These are phyloP conservation scores for Wickerhamiella alocasiicola DNA, from an alignment of 805 yeast genomes.

Conservation along the genomic window DNA sequence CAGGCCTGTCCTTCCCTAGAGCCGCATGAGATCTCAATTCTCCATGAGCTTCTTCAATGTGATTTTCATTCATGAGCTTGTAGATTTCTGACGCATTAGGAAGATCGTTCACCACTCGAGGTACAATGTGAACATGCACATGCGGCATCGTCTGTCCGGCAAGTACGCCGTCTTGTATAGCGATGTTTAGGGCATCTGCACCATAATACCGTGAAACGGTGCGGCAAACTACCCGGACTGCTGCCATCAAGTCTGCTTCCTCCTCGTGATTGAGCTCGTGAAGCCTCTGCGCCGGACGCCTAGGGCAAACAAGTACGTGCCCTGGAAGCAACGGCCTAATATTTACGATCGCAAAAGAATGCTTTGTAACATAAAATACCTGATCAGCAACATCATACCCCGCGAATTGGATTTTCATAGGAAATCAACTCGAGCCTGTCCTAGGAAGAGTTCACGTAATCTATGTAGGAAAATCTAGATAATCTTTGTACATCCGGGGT, in stretches of 20 bases:
- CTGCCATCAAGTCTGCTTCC: constrained; percentile 55
- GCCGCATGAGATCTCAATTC: constrained; percentile 24
- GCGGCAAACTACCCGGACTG: constrained; percentile 57
- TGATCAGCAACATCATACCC: constrained; percentile 26
- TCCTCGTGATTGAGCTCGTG: constrained; percentile 64
- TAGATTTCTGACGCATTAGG: constrained; percentile 68
- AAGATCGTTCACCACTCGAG: constrained; percentile 47
- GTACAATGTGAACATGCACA: constrained; percentile 86
- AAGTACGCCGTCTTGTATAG: constrained; percentile 92
- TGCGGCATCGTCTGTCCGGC: constrained; percentile 97
- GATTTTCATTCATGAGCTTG: constrained; percentile 43
- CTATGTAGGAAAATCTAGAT: no score
- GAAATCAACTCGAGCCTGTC: no score
- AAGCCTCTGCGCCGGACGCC: constrained; percentile 52
- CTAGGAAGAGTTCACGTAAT: no score
- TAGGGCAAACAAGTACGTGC: constrained; percentile 80
- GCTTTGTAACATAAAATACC: constrained; percentile 40
- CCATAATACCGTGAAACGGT: constrained; percentile 55
- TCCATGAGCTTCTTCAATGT: constrained; percentile 35
- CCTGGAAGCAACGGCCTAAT: constrained; percentile 89
- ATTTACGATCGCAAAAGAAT: constrained; percentile 78
- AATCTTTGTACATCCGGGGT: no score
- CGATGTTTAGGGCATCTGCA: constrained; percentile 77
- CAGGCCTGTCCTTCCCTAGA: constrained; percentile 34
- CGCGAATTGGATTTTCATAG: constrained; percentile 20